These are phyloP conservation scores for Clarkia xantiana DNA, from an alignment of 345 rosid genomes.

Conservation along the genomic window DNA sequence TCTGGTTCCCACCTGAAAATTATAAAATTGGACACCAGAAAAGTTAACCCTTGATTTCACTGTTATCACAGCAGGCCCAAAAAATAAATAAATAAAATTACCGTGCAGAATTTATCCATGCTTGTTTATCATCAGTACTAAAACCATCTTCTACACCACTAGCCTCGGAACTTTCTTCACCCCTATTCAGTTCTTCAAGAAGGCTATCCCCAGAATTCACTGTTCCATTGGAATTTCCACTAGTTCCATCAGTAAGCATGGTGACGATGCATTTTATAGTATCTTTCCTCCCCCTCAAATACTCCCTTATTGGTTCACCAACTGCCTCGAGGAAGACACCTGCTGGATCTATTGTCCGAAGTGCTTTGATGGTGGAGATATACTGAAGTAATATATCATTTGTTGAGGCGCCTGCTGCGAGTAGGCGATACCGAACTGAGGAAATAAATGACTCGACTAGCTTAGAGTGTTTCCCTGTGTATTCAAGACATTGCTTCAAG, in stretches of 20 bases:
- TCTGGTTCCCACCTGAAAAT: constrained; percentile 90
- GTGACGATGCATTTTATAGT: constrained; percentile 94
- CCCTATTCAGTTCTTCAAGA: constrained; percentile 91
- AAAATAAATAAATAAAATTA: constrained; percentile 14
- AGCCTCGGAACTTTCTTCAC: constrained; percentile 76
- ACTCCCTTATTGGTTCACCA: constrained; percentile 93
- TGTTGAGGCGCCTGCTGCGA: constrained; percentile 97
- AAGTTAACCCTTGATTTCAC: not conserved
- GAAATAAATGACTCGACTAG: constrained; percentile 86
- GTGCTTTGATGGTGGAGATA: constrained; percentile 90
- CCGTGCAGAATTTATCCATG: constrained; percentile 69
- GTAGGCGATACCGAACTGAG: constrained; percentile 72
- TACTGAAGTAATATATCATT: constrained; percentile 98
- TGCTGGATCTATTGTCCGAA: constrained; percentile 82
- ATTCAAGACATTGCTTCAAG: constrained; percentile 85
- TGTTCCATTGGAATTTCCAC: constrained; percentile 70
- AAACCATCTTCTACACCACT: constrained; percentile 59
- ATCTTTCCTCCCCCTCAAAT: constrained; percentile 82
- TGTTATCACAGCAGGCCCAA: not conserved
- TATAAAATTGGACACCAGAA: constrained; percentile 2
- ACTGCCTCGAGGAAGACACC: constrained; percentile 93
- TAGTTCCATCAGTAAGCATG: constrained; percentile 91
- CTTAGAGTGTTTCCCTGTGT: constrained; percentile 91
- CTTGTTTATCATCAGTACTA: constrained; percentile 74
- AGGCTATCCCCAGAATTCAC: constrained; percentile 88